Evolutionary conservation across 2,329 filamentous ascomycete genomes (phyloP).

Genomic region (Orbilia ellipsospora): DNA sequence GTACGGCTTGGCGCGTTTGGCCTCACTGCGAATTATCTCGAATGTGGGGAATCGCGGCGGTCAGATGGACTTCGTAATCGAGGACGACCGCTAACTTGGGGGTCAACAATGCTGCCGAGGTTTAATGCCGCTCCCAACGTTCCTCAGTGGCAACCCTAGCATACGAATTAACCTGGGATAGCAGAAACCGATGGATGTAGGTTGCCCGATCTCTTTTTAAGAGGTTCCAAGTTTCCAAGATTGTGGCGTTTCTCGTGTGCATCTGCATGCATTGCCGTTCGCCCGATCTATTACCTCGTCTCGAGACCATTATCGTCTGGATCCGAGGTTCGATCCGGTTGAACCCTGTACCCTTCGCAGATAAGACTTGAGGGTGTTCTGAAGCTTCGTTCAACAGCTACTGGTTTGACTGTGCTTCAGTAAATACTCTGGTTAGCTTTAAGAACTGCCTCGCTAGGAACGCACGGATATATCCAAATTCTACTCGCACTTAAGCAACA

Average conservation of each 20-base stretch:
- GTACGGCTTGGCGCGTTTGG: no score
- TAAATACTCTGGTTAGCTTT: no score
- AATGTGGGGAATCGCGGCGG: no score
- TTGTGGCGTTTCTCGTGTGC: constrained; percentile 40
- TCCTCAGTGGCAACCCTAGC: background rate
- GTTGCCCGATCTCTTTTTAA: constrained; percentile 19
- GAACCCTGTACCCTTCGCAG: no score
- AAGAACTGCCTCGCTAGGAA: no score
- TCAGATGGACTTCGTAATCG: background rate
- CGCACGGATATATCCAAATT: no score
- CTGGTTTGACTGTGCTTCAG: no score
- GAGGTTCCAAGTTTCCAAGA: constrained; percentile 11
- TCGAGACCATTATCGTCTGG: constrained; percentile 11
- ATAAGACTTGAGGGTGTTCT: no score
- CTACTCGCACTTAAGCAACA: no score
- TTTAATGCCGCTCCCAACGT: background rate
- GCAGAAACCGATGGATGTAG: background rate
- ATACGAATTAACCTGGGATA: constrained; percentile 12
- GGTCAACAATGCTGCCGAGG: background rate
- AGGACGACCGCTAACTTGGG: background rate
- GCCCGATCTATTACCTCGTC: constrained; percentile 41
- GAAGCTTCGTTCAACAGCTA: no score
- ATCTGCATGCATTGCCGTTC: constrained; percentile 50
- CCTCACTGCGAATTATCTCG: no score
- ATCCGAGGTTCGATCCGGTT: constrained; percentile 29